Evolutionary conservation across 2,329 filamentous ascomycete genomes (phyloP).

Genomic region (Apiospora malaysiana): DNA sequence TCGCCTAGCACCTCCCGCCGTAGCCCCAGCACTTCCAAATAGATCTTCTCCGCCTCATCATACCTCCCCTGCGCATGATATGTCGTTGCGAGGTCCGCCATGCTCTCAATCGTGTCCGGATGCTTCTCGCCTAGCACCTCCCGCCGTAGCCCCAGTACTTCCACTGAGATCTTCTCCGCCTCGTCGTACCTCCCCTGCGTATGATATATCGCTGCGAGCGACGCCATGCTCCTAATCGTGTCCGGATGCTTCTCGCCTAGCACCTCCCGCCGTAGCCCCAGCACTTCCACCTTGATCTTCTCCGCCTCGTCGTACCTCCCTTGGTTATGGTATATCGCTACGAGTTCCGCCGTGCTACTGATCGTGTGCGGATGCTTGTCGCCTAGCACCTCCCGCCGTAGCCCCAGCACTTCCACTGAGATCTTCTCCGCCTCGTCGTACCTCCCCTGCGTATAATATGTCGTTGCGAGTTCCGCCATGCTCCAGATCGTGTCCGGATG

Average conservation of each 20-base stretch:
- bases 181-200: neutral
- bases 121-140: neutral
- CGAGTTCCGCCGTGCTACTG: conserved; percentile 31
- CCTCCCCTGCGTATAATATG: conserved; percentile 24
- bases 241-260: no score
- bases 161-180: neutral
- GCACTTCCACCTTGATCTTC: conserved; percentile 13
- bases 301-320: conserved; percentile 24
- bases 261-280: neutral
- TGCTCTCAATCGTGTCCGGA: neutral
- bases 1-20: neutral
- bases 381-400: conserved; percentile 28
- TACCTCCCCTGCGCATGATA: neutral
- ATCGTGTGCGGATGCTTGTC: conserved; percentile 35
- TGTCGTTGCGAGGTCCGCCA: neutral
- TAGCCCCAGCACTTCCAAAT: neutral
- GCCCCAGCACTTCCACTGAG: conserved; percentile 10
- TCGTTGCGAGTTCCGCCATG: conserved; percentile 33
- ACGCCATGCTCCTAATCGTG: no score
- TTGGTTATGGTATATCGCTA: conserved; percentile 26
- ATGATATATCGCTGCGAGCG: no score
- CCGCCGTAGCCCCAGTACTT: neutral
- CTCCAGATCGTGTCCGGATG: conserved; percentile 33
- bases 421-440: conserved; percentile 25
- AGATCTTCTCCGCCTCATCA: neutral